Percentiles rank a stretch among this genome's conserved stretches.
Evolutionary conservation across 306 rosid species (phyloP).

Genomic region (Cucurbita pepo): DNA sequence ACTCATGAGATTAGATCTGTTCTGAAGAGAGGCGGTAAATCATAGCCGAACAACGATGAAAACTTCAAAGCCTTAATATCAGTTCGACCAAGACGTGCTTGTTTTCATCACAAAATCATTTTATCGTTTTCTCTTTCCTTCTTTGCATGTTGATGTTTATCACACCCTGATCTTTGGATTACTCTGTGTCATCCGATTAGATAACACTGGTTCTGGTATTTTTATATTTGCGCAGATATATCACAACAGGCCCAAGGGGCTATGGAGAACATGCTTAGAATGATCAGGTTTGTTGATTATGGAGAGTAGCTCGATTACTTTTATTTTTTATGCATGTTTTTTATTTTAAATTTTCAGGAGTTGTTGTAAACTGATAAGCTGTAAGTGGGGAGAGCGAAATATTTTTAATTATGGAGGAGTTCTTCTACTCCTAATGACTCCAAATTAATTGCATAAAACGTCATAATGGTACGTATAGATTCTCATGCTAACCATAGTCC

Average conservation of each 20-base stretch:
- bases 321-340: neutral
- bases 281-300: conserved; percentile 28
- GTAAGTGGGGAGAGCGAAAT: neutral
- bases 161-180: neutral
- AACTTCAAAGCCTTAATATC: neutral
- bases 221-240: conserved; percentile 25
- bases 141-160: neutral
- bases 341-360: neutral
- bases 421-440: neutral
- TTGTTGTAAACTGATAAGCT: neutral
- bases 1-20: neutral
- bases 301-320: neutral
- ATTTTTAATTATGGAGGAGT: neutral
- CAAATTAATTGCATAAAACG: neutral
- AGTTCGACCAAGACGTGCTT: neutral
- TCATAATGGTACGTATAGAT: neutral
- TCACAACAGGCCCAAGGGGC: conserved; percentile 45
- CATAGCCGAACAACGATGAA: neutral
- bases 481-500: neutral
- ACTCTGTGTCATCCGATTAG: neutral
- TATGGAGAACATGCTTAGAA: conserved; percentile 72
- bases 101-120: neutral
- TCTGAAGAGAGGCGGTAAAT: neutral
- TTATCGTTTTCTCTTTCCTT: neutral
- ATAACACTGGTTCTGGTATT: conserved; percentile 1